Evolutionary conservation across 345 rosid species (phyloP).

Genomic region (Populus ilicifolia): DNA sequence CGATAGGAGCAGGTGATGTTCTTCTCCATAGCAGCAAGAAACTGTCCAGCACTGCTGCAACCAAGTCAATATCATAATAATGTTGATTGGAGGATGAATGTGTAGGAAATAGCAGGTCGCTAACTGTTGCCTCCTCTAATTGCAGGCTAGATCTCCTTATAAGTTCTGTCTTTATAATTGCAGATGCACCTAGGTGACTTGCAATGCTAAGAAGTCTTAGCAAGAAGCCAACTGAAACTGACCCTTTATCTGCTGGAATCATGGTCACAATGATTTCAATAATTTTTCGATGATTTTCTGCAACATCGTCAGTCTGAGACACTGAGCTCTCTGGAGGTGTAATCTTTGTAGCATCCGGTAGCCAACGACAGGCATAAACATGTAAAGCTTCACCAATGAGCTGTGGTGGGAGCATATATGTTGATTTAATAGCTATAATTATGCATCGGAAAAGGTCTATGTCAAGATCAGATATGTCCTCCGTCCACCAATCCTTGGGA

Average conservation of each 20-base stretch:
- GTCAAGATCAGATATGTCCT: conserved; percentile 86
- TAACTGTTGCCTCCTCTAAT: conserved; percentile 66
- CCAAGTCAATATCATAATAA: conserved; percentile 63
- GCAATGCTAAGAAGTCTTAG: conserved; percentile 77
- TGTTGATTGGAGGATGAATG: conserved; percentile 40
- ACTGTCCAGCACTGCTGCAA: conserved; percentile 59
- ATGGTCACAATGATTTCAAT: conserved; percentile 71
- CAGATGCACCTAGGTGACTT: conserved; percentile 59
- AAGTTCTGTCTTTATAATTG: conserved; percentile 71
- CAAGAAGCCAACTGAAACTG: conserved; percentile 77
- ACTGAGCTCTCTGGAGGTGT: conserved; percentile 37
- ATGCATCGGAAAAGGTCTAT: conserved; percentile 80
- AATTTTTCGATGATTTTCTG: conserved; percentile 46
- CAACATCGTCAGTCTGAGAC: conserved; percentile 39
- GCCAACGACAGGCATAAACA: conserved; percentile 86
- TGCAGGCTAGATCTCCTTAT: conserved; percentile 67
- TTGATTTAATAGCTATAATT: conserved; percentile 61
- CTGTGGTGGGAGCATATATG: conserved; percentile 58
- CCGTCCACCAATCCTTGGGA: conserved; percentile 99
- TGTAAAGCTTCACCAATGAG: conserved; percentile 94
- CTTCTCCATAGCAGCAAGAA: conserved; percentile 69
- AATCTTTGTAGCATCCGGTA: conserved; percentile 57
- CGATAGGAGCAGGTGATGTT: conserved; percentile 42
- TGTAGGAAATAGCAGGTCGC: conserved; percentile 64
- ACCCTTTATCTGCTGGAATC: conserved; percentile 80